Base-by-base conservation (phyloP, 441 rosid species). In the Manihot esculenta region DNA sequence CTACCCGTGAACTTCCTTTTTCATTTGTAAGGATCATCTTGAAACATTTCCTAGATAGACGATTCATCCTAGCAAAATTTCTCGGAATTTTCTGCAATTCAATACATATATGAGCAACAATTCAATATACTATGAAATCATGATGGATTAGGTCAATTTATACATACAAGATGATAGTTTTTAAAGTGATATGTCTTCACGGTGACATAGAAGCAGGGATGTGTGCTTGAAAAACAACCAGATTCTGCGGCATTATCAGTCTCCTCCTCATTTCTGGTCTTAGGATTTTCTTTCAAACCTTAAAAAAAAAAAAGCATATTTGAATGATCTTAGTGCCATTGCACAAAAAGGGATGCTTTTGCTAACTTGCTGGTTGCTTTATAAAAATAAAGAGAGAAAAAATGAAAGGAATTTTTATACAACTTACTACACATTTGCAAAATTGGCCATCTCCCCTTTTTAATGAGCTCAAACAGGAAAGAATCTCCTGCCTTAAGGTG, bases 71-170 rank as follows among this genome's bases (percentile, higher is more conserved):
- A 1, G 72, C 76, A 58, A 73, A 66, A 10, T 35, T 9, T 0
- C 12, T 17, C 2, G 76, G 76, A n/a, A 73, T 35, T n/a, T 12
- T 58, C 76, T 73, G 72, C 51, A 73, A 33, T 20, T 33, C n/a
- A 58, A 21, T 45, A 13, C 65, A 58, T 45, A 26, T 26, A 44
- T 33, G 15, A 58, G 44, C 30, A 38, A 49, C 7, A 7, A 24
- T 15, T 18, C 14, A 0, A 0, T 26, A 2, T 3, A 7, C 8
- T 35, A 5, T 20, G 4, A 18, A 21, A 35, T 51, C 20, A n/a
- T 5, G 59, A 51, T 51, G 27, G 21, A 8, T 27, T 2, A 11
- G 7, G 21, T 30, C 2, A 54, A 12, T 30, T 30, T 30, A 4
- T 33, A 35, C 70, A 20, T 56, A 66, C 58, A 38, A 56, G 71